These are phyloP conservation scores for Phytophthora kernoviae DNA, from an alignment of 352 stramenopile species.

Conservation along the genomic window DNA sequence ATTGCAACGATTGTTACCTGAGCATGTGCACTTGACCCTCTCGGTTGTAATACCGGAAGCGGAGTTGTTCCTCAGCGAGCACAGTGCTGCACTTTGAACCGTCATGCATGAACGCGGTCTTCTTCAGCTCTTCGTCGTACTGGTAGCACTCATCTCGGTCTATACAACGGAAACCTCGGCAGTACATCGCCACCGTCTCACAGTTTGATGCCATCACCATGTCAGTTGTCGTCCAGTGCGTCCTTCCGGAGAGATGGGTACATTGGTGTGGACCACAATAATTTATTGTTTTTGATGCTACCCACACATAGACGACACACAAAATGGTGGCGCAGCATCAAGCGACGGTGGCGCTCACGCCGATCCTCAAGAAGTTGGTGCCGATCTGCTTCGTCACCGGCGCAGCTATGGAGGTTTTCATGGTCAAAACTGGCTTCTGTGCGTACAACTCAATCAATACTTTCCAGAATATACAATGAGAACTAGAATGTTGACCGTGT, in stretches of 20 bases:
- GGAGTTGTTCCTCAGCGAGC: constrained; percentile 31
- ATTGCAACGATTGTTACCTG: constrained; percentile 17
- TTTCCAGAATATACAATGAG: not conserved
- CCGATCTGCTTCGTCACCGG: constrained; percentile 86
- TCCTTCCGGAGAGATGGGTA: constrained; percentile 17
- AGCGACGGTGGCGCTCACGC: constrained; percentile 55
- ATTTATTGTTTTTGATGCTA: no score
- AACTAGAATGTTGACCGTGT: constrained; percentile 15
- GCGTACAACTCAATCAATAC: no score
- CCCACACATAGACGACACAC: not conserved
- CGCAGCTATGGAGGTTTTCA: constrained; percentile 86
- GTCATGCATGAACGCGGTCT: constrained; percentile 38
- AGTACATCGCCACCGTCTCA: constrained; percentile 21
- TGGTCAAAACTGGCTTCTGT: constrained; percentile 92
- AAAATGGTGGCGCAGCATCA: constrained; percentile 32
- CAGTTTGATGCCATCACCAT: not conserved
- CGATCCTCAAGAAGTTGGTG: constrained; percentile 85
- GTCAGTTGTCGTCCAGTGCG: constrained; percentile 13
- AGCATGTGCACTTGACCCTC: constrained; percentile 42
- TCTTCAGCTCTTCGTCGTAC: constrained; percentile 54
- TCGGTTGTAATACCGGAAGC: constrained; percentile 46
- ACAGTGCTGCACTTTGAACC: constrained; percentile 39
- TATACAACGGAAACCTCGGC: constrained; percentile 55
- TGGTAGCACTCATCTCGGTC: constrained; percentile 67
- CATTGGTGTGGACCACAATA: not conserved